Percentiles rank a stretch among this genome's conserved stretches.
These are phyloP conservation scores for Dendrobium huoshanense DNA, from an alignment of 106 monocot species.

Conservation along the genomic window DNA sequence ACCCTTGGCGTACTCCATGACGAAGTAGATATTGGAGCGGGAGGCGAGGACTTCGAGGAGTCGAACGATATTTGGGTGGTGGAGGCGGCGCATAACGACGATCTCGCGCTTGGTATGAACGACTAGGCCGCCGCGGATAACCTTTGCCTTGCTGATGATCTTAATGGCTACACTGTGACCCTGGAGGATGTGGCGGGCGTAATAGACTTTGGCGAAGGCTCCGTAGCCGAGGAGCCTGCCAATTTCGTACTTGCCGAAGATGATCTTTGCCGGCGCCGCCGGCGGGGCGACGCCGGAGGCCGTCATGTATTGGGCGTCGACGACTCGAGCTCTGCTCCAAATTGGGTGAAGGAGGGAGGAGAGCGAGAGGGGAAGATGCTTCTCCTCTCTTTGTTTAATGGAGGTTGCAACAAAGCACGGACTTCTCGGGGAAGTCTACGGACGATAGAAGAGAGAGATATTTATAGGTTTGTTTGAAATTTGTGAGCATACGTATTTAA, in stretches of 20 bases:
- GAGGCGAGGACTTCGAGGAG: conserved; percentile 39
- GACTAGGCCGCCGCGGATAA: conserved; percentile 12
- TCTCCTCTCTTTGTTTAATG: not conserved
- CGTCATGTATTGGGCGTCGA: not conserved
- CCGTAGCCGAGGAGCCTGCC: conserved; percentile 63
- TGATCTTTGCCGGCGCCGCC: conserved; percentile 8
- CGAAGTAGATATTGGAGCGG: conserved; percentile 36
- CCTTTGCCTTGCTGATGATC: conserved; percentile 22
- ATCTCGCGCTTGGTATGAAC: conserved; percentile 28
- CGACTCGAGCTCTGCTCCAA: not conserved
- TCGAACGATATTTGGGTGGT: conserved; percentile 33
- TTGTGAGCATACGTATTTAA: too few relatives aligned
- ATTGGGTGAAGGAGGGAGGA: not conserved
- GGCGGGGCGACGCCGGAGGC: conserved; percentile 3
- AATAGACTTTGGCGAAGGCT: conserved; percentile 74
- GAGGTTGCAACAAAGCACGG: not conserved
- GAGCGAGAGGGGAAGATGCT: not conserved
- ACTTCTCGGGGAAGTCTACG: not conserved
- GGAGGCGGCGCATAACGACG: conserved; percentile 27
- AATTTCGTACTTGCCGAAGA: conserved; percentile 60
- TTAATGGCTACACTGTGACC: conserved; percentile 44
- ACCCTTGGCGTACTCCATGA: conserved; percentile 31
- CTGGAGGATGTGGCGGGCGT: conserved; percentile 33
- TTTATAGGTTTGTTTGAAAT: too few relatives aligned
- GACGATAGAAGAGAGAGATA: not conserved